Evolutionary conservation across 2,329 filamentous ascomycete genomes (phyloP).

Genomic region (Colletotrichum magnum): DNA sequence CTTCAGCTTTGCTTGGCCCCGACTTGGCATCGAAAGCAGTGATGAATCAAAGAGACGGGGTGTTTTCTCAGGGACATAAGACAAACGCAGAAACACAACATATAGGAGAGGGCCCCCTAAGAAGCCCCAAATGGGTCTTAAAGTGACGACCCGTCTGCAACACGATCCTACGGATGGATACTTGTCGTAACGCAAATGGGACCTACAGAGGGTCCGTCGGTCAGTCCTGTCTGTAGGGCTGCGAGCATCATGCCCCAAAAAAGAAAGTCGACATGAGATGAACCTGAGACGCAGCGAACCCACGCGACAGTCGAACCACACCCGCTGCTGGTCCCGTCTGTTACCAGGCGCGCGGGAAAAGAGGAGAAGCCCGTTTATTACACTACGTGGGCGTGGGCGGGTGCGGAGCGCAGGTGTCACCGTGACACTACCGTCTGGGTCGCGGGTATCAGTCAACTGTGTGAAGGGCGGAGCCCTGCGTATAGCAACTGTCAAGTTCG

Average conservation of each 20-base stretch:
- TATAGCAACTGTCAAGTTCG: no score
- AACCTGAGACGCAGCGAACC: neutral
- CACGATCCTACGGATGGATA: neutral
- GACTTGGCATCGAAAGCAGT: neutral
- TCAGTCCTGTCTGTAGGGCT: neutral
- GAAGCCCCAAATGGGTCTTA: no score
- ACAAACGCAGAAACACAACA: neutral
- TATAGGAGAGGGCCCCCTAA: no score
- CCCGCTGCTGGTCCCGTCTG: conserved; percentile 11
- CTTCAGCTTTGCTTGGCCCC: neutral
- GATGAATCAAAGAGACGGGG: no score
- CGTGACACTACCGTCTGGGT: neutral
- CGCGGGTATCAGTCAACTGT: neutral
- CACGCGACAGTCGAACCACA: neutral
- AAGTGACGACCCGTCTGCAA: no score
- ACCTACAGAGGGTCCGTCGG: neutral
- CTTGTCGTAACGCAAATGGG: neutral
- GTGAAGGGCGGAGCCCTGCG: no score
- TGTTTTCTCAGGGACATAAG: no score
- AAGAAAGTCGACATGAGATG: conserved; percentile 1
- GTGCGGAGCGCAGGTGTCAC: conserved; percentile 21
- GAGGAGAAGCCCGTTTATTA: neutral
- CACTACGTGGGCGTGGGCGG: neutral
- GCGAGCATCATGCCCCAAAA: neutral
- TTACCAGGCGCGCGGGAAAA: conserved; percentile 17